These are phyloP conservation scores for Viridothelium virens DNA, from an alignment of 495 filamentous ascomycete species.

Conservation along the genomic window DNA sequence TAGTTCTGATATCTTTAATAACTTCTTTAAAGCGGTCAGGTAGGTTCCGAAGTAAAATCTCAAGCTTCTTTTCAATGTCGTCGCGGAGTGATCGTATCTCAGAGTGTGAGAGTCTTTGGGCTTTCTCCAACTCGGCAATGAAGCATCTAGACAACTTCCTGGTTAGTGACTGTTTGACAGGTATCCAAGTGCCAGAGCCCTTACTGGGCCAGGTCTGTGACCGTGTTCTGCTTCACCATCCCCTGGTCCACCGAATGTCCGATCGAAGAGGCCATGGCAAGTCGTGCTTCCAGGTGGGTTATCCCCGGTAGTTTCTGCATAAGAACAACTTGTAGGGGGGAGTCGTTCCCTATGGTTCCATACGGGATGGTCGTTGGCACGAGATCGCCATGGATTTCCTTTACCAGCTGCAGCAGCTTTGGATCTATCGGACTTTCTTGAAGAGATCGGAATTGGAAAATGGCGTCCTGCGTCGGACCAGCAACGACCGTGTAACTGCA, in stretches of 20 bases:
- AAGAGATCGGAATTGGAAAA: not conserved
- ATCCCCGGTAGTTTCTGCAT: not conserved
- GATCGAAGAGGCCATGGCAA: not conserved
- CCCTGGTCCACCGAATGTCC: not conserved
- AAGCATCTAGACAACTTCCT: not conserved
- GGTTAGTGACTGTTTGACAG: not conserved
- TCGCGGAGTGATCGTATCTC: not conserved
- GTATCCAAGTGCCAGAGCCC: not conserved
- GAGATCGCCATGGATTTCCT: not conserved
- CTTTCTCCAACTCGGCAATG: not conserved
- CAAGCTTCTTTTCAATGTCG: not conserved
- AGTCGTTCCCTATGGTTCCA: not conserved
- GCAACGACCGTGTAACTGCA: slow-evolving; percentile 1
- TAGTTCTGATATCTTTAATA: not conserved
- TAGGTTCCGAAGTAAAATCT: not conserved
- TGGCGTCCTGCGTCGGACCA: not conserved
- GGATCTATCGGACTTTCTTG: not conserved
- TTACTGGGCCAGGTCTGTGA: not conserved
- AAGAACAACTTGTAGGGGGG: not conserved
- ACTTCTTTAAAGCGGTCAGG: not conserved
- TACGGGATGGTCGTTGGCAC: not conserved
- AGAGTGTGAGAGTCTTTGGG: not conserved
- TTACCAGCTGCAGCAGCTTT: not conserved
- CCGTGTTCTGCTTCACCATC: not conserved
- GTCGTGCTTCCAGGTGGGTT: slow-evolving; percentile 1